Base-by-base conservation (phyloP, 352 stramenopile genomes). In the Paralagenidium karlingii region DNA sequence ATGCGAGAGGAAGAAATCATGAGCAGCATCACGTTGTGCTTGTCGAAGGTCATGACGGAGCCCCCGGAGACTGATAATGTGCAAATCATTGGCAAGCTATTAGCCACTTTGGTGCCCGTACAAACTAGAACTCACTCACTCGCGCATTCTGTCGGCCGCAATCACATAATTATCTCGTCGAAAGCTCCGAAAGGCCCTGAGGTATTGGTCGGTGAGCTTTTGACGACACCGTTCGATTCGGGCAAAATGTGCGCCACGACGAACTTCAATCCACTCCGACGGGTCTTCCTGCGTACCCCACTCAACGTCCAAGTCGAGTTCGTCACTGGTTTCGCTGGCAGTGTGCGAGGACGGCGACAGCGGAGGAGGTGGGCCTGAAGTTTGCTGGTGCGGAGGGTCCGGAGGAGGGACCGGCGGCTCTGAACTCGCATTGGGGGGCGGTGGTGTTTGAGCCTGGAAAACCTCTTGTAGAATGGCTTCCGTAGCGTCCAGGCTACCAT, bases 401-500 rank as follows among this genome's bases (percentile, higher is more conserved):
- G 30, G 30, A 7, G 30, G 30, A 16, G 22, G 3, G 22, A 20
- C 16, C 30, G 30, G 30, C 7, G 19, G 30, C 7, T n/a, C n/a
- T n/a, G n/a, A n/a, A n/a, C n/a, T n/a, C n/a, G n/a, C n/a, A n/a
- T n/a, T n/a, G n/a, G n/a, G n/a, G n/a, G n/a, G n/a, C n/a, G 3
- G 22, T 22, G 30, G 30, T 20, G 16, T 22, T 36, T 36, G 16
- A 1, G 81, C 47, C 19, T 74, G 52, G 45, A 75, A 82, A 16
- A 78, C 65, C 47, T 85, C 66, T 5, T 68, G 68, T 6, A 85
- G 47, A 8, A 63, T 57, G 5, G 66, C 71, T 39, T 85, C 71
- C 0, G 71, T 82, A 13, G 64, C 66, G 38, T 75, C 65, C 10
- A 63, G 82, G 38, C 60, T 85, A 34, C 58, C 63, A 13, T 58